These are phyloP conservation scores for Psilocybe cyanescens DNA, from an alignment of 768 basidiomycete genomes.

Conservation along the genomic window DNA sequence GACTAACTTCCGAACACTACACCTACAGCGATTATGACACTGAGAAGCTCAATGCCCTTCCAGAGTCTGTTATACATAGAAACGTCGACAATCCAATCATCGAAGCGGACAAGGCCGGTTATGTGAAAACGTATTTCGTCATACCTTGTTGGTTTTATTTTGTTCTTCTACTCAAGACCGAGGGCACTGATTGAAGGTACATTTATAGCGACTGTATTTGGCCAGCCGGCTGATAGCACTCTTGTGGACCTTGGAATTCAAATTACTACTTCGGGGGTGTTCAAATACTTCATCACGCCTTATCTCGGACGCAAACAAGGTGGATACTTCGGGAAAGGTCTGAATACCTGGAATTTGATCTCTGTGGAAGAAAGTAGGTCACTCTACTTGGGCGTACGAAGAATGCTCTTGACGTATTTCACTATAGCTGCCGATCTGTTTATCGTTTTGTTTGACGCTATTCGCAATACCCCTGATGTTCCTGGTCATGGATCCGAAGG, in stretches of 20 bases:
- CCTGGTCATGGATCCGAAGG: conserved; percentile 25
- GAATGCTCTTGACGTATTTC: background rate
- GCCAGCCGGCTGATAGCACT: conserved; percentile 23
- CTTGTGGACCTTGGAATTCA: conserved; percentile 31
- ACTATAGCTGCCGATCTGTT: conserved; percentile 24
- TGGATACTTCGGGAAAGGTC: conserved; percentile 23
- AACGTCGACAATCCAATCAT: conserved; percentile 46
- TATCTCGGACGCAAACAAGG: conserved; percentile 24
- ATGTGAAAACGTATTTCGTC: conserved; percentile 48
- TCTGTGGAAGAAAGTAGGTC: conserved; percentile 26
- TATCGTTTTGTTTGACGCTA: conserved; percentile 22
- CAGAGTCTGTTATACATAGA: conserved; percentile 43
- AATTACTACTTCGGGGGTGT: conserved; percentile 27
- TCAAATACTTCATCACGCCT: conserved; percentile 25
- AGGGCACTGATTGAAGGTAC: background rate
- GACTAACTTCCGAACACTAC: conserved; percentile 30
- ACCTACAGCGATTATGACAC: conserved; percentile 49
- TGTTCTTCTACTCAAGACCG: background rate
- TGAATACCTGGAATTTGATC: conserved; percentile 25
- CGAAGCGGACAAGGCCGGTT: conserved; percentile 48
- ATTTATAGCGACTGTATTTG: conserved; percentile 27
- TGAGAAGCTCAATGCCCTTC: conserved; percentile 42
- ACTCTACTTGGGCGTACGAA: background rate
- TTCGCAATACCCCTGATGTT: conserved; percentile 12
- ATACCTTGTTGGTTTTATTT: conserved; percentile 40